phyloP scores from a whole-genome alignment of 805 yeast species.

The Kluyveromyces aestuarii region DNA sequence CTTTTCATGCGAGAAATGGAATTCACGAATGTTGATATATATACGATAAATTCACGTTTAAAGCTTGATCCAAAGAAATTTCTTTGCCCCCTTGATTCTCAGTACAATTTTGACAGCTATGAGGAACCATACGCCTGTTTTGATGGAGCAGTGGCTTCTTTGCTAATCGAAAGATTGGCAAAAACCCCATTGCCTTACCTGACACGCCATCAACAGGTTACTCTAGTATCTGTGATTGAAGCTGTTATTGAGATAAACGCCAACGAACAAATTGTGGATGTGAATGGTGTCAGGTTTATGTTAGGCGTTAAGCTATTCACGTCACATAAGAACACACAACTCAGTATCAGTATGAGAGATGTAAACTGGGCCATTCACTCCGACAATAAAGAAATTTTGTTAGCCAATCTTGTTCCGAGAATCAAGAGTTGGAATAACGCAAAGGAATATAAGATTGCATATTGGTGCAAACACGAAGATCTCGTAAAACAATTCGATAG shows the following conservation, averaged over 20 bases:
- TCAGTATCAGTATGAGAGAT: constrained; percentile 64
- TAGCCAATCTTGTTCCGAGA: constrained; percentile 34
- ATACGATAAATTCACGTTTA: constrained; percentile 24
- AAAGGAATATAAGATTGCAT: constrained; percentile 52
- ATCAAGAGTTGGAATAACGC: constrained; percentile 51
- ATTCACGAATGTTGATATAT: constrained; percentile 28
- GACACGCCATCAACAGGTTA: constrained; percentile 87
- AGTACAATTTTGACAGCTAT: constrained; percentile 18
- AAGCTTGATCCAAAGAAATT: constrained; percentile 24
- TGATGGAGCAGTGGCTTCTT: constrained; percentile 34
- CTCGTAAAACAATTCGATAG: constrained; percentile 49
- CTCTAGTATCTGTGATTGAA: constrained; percentile 60
- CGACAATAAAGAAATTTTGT: constrained; percentile 59
- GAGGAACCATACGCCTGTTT: constrained; percentile 36
- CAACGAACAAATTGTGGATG: constrained; percentile 27
- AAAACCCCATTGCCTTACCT: constrained; percentile 65
- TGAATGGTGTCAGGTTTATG: constrained; percentile 61
- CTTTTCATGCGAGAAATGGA: constrained; percentile 46
- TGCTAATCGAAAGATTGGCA: constrained; percentile 51
- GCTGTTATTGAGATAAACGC: constrained; percentile 49
- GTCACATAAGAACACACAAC: constrained; percentile 41
- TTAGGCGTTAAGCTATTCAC: constrained; percentile 63
- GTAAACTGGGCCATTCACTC: constrained; percentile 83
- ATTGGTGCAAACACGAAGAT: constrained; percentile 52
- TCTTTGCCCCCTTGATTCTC: constrained; percentile 12